These are phyloP conservation scores for Tetrahymena malaccensis DNA, from an alignment of 73 alveolate genomes.

Conservation along the genomic window DNA sequence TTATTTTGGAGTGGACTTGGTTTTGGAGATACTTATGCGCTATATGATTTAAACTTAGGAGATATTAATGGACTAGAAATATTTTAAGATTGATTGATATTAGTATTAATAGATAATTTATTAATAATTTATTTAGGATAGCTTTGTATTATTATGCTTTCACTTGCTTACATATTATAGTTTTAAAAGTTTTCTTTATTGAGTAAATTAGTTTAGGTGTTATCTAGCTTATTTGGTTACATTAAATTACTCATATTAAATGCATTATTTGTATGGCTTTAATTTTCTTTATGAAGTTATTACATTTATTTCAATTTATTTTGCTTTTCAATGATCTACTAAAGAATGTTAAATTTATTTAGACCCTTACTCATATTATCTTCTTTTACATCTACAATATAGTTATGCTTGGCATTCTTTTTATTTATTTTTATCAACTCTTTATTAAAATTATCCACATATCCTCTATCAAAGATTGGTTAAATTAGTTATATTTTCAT, in stretches of 20 bases:
- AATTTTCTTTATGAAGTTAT: not conserved
- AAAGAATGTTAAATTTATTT: not conserved
- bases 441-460: not conserved
- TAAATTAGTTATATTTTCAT: not conserved
- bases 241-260: not conserved
- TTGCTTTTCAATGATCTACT: not conserved
- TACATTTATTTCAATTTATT: not conserved
- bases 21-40: not conserved
- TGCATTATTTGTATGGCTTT: not conserved
- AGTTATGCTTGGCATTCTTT: not conserved
- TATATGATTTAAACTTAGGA: not conserved
- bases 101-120: not conserved
- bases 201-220: not conserved
- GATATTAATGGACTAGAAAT: not conserved
- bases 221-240: not conserved
- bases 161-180: not conserved
- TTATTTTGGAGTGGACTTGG: not conserved
- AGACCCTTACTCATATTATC: not conserved
- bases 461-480: not conserved
- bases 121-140: not conserved
- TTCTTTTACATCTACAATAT: not conserved
- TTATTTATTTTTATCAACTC: not conserved
- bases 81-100: not conserved
- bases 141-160: not conserved
- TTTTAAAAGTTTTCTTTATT: not conserved